These are phyloP conservation scores for Aspergillus pseudoglaucus DNA, from an alignment of 2,329 filamentous ascomycete species.

Conservation along the genomic window DNA sequence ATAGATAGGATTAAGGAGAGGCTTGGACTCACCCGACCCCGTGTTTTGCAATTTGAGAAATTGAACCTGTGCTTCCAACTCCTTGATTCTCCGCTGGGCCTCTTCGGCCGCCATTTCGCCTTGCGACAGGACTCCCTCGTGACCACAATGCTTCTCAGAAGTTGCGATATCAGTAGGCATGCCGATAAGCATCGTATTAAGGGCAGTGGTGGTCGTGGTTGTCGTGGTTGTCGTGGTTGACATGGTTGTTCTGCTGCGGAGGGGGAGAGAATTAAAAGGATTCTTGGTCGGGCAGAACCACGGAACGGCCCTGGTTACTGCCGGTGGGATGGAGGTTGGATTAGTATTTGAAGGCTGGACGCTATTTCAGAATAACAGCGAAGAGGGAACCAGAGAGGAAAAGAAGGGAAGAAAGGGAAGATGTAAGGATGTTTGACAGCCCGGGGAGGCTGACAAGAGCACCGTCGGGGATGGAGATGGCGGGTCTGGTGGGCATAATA, in stretches of 20 bases:
- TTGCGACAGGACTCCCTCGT: conserved; percentile 18
- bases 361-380: not conserved
- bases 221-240: conserved; percentile 18
- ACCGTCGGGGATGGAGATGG: not conserved
- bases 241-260: conserved; percentile 15
- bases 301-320: conserved; percentile 5
- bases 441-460: not conserved
- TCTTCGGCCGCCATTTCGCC: conserved; percentile 18
- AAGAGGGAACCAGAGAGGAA: conserved; percentile 1
- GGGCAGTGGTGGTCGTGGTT: conserved; percentile 15
- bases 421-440: conserved; percentile 5
- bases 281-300: conserved; percentile 1
- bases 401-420: conserved; percentile 8
- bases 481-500: not conserved
- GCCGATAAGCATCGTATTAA: conserved; percentile 27
- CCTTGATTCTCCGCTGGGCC: conserved; percentile 39
- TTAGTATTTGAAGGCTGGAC: not conserved
- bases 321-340: not conserved
- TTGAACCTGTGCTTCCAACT: conserved; percentile 51
- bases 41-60: conserved; percentile 48
- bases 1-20: not conserved
- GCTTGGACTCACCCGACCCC: conserved; percentile 44
- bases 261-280: conserved; percentile 11
- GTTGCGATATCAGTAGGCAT: conserved; percentile 13
- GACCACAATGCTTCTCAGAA: conserved; percentile 31